These are phyloP conservation scores for Penicillium lagena DNA, from an alignment of 495 filamentous ascomycete species.

Conservation along the genomic window DNA sequence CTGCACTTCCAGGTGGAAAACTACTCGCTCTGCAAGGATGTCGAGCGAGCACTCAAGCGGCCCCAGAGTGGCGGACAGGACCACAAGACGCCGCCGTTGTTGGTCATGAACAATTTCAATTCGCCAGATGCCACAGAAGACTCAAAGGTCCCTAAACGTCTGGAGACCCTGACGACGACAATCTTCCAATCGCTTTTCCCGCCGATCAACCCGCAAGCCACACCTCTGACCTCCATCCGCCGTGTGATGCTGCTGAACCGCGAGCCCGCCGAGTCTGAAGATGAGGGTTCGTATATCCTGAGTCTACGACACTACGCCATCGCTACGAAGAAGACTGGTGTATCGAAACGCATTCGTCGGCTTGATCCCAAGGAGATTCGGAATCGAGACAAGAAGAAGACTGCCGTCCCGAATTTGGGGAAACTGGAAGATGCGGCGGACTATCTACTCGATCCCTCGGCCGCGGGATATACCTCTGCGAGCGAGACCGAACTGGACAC, in stretches of 20 bases:
- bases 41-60: constrained; percentile 72
- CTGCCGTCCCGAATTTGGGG: constrained; percentile 76
- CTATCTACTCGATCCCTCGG: constrained; percentile 81
- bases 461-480: constrained; percentile 84
- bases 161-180: constrained; percentile 88
- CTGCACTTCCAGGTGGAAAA: constrained; percentile 94
- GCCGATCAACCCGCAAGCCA: constrained; percentile 87
- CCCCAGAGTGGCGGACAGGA: constrained; percentile 77
- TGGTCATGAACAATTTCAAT: constrained; percentile 98
- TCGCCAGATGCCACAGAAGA: constrained; percentile 50
- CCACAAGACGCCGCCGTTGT: constrained; percentile 71
- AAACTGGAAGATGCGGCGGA: constrained; percentile 91
- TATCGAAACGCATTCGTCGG: constrained; percentile 75
- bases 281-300: constrained; percentile 70
- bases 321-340: constrained; percentile 73
- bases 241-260: constrained; percentile 88
- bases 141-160: constrained; percentile 69
- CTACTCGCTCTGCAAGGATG: constrained; percentile 89
- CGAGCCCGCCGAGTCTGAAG: constrained; percentile 45
- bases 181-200: constrained; percentile 97
- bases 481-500: constrained; percentile 90
- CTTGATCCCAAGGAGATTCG: constrained; percentile 80
- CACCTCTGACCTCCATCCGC: constrained; percentile 79
- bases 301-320: constrained; percentile 95
- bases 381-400: constrained; percentile 56